Conservation (phyloP, 2,329 filamentous ascomycete species). For the Sporothrix pseudoabietina region DNA sequence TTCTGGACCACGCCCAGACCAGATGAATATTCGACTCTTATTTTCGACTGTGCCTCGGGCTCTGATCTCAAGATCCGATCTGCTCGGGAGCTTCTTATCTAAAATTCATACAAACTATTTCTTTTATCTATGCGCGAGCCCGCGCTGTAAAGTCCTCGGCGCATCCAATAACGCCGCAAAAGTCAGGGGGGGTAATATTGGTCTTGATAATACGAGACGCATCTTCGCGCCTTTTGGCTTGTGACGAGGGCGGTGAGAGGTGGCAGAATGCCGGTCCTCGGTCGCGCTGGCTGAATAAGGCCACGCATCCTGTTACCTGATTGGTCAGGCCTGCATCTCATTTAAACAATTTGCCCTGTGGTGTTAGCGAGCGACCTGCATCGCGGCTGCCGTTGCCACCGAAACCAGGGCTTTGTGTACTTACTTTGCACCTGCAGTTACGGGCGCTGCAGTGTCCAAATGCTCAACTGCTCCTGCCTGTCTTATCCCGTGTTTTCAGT, state of each 20-base stretch:
- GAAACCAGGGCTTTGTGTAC: conserved; percentile 17
- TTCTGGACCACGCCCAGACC: background rate
- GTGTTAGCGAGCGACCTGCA: conserved; percentile 19
- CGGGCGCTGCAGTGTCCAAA: background rate
- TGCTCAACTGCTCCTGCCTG: background rate
- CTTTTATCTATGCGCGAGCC: conserved; percentile 17
- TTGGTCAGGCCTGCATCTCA: conserved; percentile 25
- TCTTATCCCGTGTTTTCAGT: background rate
- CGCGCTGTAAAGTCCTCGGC: background rate
- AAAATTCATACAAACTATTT: background rate
- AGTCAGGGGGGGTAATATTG: conserved; percentile 2
- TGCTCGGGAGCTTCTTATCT: background rate
- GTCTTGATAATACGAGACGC: background rate
- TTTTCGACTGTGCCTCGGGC: background rate
- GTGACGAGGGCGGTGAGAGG: conserved; percentile 28
- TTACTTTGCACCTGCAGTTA: background rate
- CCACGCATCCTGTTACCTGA: background rate
- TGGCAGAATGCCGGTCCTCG: conserved; percentile 24
- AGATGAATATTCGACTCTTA: background rate
- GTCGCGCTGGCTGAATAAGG: conserved; percentile 13
- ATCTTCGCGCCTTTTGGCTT: conserved; percentile 25
- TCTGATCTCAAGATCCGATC: background rate
- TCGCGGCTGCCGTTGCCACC: conserved; percentile 27
- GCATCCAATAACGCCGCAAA: background rate
- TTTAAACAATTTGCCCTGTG: conserved; percentile 25